These are phyloP conservation scores for Tricholoma terreum DNA, from an alignment of 768 basidiomycete genomes.

Conservation along the genomic window DNA sequence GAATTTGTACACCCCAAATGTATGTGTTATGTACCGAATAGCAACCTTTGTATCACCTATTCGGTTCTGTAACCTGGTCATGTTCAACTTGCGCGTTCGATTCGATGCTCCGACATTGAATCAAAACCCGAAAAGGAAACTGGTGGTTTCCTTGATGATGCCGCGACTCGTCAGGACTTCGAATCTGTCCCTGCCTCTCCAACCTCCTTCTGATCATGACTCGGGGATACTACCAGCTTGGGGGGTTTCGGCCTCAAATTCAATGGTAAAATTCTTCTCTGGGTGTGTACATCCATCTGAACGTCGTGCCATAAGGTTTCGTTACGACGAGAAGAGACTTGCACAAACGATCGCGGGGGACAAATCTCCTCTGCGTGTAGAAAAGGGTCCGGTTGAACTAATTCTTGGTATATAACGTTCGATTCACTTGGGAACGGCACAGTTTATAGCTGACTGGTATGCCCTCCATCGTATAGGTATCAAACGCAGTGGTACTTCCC, in stretches of 20 bases:
- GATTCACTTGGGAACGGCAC: not conserved
- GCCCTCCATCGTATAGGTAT: conserved; percentile 32
- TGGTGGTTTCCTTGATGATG: not conserved
- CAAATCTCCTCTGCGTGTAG: conserved; percentile 29
- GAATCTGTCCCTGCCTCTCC: not conserved
- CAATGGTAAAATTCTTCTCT: conserved; percentile 16
- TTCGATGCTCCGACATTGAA: no score
- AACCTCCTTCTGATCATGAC: conserved; percentile 9
- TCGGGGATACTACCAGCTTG: conserved; percentile 23
- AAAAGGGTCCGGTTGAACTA: conserved; percentile 32
- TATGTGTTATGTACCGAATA: no score
- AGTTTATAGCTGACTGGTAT: not conserved
- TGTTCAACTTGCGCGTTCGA: no score
- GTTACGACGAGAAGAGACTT: conserved; percentile 34
- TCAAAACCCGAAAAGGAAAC: not conserved
- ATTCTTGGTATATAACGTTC: conserved; percentile 34
- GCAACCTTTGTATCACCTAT: no score
- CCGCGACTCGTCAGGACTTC: not conserved
- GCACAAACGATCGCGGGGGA: conserved; percentile 24
- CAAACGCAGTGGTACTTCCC: conserved; percentile 40
- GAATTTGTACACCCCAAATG: not conserved
- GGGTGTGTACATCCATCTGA: not conserved
- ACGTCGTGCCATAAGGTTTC: conserved; percentile 2
- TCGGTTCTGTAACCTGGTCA: no score
- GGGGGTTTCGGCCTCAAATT: conserved; percentile 23